Conservation (phyloP, 768 basidiomycete genomes). For the Lactarius evosmus region DNA sequence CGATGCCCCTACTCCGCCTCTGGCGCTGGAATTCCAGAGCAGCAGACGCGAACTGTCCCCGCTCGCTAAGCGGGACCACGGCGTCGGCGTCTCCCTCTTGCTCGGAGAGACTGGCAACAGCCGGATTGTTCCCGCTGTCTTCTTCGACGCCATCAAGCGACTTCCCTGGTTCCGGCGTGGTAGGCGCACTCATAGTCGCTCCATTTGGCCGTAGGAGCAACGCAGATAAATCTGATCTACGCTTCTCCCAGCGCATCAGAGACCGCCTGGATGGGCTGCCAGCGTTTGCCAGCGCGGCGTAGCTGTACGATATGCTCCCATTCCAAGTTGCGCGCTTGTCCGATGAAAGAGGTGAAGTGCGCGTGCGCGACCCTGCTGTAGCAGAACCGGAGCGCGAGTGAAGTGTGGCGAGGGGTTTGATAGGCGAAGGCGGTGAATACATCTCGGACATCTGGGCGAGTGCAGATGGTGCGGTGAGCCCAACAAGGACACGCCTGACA, state of each 20-base stretch:
- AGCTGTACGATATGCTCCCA: slow-evolving; percentile 43
- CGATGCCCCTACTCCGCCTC: slow-evolving; percentile 48
- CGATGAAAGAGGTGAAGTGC: slow-evolving; percentile 33
- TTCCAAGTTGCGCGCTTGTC: slow-evolving; percentile 75
- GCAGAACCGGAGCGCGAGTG: slow-evolving; percentile 46
- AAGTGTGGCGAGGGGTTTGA: slow-evolving; percentile 33
- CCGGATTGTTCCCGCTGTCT: slow-evolving; percentile 35
- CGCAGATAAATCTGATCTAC: slow-evolving; percentile 52
- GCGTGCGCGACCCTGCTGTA: slow-evolving; percentile 24
- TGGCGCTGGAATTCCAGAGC: slow-evolving; percentile 60
- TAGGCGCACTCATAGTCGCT: slow-evolving; percentile 43
- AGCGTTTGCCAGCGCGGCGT: slow-evolving; percentile 47
- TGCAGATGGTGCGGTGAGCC: slow-evolving; percentile 67
- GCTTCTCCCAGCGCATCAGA: slow-evolving; percentile 47
- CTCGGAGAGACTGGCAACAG: background rate
- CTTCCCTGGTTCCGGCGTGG: slow-evolving; percentile 32
- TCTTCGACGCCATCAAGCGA: slow-evolving; percentile 41
- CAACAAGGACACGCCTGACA: slow-evolving; percentile 72
- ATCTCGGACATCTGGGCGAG: slow-evolving; percentile 80
- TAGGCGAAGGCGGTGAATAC: slow-evolving; percentile 79
- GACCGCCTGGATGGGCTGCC: slow-evolving; percentile 47
- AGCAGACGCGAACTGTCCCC: slow-evolving; percentile 53
- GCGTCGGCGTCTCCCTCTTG: slow-evolving; percentile 8
- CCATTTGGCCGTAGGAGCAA: slow-evolving; percentile 38
- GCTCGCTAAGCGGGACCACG: slow-evolving; percentile 28